Evolutionary conservation across 805 yeast genomes (phyloP), one percentile per base, ranked within the genome.

Genomic region (Kluyveromyces nonfermentans): DNA sequence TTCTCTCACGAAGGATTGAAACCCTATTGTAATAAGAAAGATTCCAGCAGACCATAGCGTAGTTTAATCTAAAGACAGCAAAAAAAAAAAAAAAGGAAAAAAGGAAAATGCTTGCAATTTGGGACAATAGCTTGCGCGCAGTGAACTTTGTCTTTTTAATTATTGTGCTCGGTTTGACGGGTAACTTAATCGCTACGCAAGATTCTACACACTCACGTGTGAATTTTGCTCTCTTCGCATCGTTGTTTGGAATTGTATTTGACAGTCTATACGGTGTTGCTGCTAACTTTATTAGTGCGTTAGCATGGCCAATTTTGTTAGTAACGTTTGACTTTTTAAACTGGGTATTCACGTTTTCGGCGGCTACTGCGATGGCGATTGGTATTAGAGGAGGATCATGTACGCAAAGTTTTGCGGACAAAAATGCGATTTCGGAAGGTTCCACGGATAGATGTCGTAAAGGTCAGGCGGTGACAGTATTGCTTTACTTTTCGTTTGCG

Each of bases 281-380:
- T 42, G 96, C 97, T 33, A 78, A 75, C 71, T 79, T 93, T 56
- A 59, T 86, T 53, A 77, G 80, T 48, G 79, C 79, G 56, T 73
- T 90, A 49, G 95, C 95, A 35, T 85, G 94, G 83, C 97, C 97
- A 54, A 65, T 85, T 41, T 65, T 89, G 54, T 66, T 86, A 62
- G 78, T 82, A 47, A 56, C 70, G 45, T 70, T 86, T 61, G 98
- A 93, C 73, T 82, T 87, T 71, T 72, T 93, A 68, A 88, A 88
- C 76, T 69, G 80, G 56, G 84, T 89, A 55, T 93, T 93, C 80
- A 80, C 96, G 45, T 86, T 93, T 66, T 80, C 97, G 40, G 97
- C 86, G 52, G 97, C 89, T 58, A 80, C 95, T 46, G 96, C 96
- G 42, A 72, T 93, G 62, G 97, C 97, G 43, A 95, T 86, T 48